These are phyloP conservation scores for Penicillium mononematosum DNA, from an alignment of 495 filamentous ascomycete species.

Conservation along the genomic window DNA sequence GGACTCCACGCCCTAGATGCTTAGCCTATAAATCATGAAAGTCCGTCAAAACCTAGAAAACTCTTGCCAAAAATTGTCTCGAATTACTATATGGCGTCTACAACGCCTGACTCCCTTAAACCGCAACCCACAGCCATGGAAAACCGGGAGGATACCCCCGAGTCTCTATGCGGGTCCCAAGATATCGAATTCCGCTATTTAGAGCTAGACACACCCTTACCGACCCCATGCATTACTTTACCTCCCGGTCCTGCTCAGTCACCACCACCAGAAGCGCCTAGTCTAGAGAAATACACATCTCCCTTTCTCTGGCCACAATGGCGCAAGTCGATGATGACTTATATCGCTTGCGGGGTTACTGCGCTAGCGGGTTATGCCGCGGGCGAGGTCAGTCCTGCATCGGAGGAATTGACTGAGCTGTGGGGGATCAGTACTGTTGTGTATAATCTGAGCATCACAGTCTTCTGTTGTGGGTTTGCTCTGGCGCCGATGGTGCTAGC, in stretches of 20 bases:
- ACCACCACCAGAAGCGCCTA: slow-evolving; percentile 54
- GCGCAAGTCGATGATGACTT: slow-evolving; percentile 71
- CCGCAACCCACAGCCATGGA: slow-evolving; percentile 15
- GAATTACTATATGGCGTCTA: neutral
- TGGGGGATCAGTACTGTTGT: slow-evolving; percentile 64
- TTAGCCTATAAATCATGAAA: slow-evolving; percentile 1
- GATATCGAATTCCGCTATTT: slow-evolving; percentile 69
- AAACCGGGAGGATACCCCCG: slow-evolving; percentile 16
- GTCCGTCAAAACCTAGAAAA: neutral
- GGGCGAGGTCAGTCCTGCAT: slow-evolving; percentile 72
- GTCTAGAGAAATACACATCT: slow-evolving; percentile 64
- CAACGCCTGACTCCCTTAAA: neutral
- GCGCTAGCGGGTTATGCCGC: slow-evolving; percentile 77
- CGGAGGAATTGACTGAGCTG: slow-evolving; percentile 58
- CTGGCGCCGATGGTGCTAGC: slow-evolving; percentile 88
- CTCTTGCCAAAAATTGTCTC: neutral
- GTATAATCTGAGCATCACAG: slow-evolving; percentile 73
- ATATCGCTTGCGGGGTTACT: slow-evolving; percentile 72
- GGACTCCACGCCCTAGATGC: slow-evolving; percentile 6
- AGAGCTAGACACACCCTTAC: slow-evolving; percentile 67
- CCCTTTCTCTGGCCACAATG: slow-evolving; percentile 72
- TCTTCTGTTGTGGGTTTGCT: slow-evolving; percentile 80
- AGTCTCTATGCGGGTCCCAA: slow-evolving; percentile 22
- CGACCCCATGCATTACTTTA: slow-evolving; percentile 50
- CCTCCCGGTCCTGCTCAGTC: slow-evolving; percentile 33